Evolutionary conservation across 2,329 filamentous ascomycete genomes (phyloP), one percentile per base, ranked within the genome.

Genomic region (Claviceps quebecensis): DNA sequence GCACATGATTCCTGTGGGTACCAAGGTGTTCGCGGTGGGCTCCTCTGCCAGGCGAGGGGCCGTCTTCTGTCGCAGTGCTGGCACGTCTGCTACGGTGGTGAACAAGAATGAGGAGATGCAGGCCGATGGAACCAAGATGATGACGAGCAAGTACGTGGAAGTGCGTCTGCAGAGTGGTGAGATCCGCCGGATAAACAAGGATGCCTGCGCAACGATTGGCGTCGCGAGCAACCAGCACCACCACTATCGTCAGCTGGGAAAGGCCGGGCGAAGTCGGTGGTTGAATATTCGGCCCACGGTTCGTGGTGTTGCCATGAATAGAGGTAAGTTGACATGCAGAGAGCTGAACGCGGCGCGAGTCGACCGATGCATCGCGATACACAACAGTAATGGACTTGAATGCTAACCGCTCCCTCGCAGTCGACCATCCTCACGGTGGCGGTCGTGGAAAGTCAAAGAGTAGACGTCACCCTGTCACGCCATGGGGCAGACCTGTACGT

Each of bases 381-480:
- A 34, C 29, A 34, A 34, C 9, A 34, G 29, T 11, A 34, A 34
- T 34, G 9, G 9, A 34, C 9, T 34, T 34, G 9, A 34, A 34
- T 11, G 39, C 53, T 50, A 41, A 54, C n/a, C 36, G 37, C n/a
- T 36, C 36, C 60, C 47, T 62, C 52, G 45, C 61, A 81, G 86
- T 83, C 61, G 93, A 98, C 64, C 93, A 98, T 77, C 93, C 93
- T 63, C 93, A 98, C 69, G 93, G 93, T 79, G 93, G 93, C 86
- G 93, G 93, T 70, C 82, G 94, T 77, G 93, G 93, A 74, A 98
- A 98, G 74, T 96, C 89, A 53, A 98, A 98, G 87, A 89, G 93
- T 81, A 95, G 96, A 66, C 82, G 90, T 55, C 78, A 95, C 65
- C 93, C 94, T 37, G 88, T 93, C 61, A 95, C 88, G 71, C 93